phyloP scores from a whole-genome alignment of 805 yeast species.

The Metschnikowia anglica region DNA sequence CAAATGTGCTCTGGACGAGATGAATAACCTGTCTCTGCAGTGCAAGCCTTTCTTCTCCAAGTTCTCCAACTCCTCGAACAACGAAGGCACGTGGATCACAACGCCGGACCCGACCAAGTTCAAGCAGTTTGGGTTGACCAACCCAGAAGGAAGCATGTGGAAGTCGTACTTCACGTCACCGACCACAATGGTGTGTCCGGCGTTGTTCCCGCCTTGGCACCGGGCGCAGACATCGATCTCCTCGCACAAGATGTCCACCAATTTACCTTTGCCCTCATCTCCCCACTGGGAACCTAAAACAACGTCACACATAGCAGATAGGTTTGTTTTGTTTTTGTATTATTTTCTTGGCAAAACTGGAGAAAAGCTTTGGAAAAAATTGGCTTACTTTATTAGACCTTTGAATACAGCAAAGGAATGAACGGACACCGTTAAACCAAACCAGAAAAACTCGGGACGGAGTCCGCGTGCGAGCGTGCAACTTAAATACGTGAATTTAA shows the following conservation, averaged over 20 bases:
- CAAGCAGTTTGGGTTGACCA: slow-evolving; percentile 86
- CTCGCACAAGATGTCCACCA: slow-evolving; percentile 93
- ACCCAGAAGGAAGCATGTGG: slow-evolving; percentile 99
- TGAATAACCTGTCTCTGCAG: slow-evolving; percentile 72
- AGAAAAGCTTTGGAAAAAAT: background rate
- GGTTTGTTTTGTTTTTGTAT: background rate
- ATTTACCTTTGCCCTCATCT: slow-evolving; percentile 98
- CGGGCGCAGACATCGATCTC: slow-evolving; percentile 95
- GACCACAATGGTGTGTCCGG: slow-evolving; percentile 98
- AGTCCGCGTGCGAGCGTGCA: slow-evolving; percentile 6
- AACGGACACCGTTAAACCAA: slow-evolving; percentile 32
- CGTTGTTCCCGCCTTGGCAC: slow-evolving; percentile 98
- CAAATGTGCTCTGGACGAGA: slow-evolving; percentile 92
- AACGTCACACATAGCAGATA: slow-evolving; percentile 69
- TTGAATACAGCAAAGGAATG: slow-evolving; percentile 24
- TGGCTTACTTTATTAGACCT: slow-evolving; percentile 15
- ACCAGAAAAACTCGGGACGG: slow-evolving; percentile 15
- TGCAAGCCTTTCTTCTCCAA: slow-evolving; percentile 80
- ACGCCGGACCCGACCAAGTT: slow-evolving; percentile 96
- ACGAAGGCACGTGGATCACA: slow-evolving; percentile 91
- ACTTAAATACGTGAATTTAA: slow-evolving; percentile 3
- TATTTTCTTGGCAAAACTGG: background rate
- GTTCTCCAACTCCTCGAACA: slow-evolving; percentile 81
- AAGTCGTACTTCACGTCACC: slow-evolving; percentile 86
- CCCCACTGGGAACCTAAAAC: slow-evolving; percentile 99